Conservation (phyloP, 345 rosid genomes). For the Acer negundo region DNA sequence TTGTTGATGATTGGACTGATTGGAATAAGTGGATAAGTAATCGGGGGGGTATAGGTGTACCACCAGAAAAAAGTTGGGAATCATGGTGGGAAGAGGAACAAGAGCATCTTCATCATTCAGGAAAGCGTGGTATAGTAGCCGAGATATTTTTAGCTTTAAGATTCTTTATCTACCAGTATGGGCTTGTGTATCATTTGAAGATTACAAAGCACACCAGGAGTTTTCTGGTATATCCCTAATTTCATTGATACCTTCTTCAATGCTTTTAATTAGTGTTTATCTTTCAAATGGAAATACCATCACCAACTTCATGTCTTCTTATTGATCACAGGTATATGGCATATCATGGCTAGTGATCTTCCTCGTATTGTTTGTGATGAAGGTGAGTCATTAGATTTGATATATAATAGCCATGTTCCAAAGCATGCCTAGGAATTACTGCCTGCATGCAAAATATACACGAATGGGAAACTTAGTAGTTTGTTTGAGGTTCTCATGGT, state of each 20-base stretch:
- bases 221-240: constrained; percentile 58
- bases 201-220: constrained; percentile 52
- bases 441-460: background rate
- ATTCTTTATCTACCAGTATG: constrained; percentile 93
- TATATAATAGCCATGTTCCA: constrained; percentile 7
- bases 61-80: constrained; percentile 98
- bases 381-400: constrained; percentile 50
- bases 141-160: constrained; percentile 87
- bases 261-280: background rate
- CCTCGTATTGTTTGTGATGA: constrained; percentile 88
- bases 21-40: constrained; percentile 99
- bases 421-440: background rate
- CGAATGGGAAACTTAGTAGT: background rate
- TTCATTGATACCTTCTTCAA: background rate
- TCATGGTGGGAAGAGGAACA: constrained; percentile 99
- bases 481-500: background rate
- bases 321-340: constrained; percentile 73
- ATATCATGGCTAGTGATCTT: constrained; percentile 95
- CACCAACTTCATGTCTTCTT: background rate
- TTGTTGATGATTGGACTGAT: constrained; percentile 99
- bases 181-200: constrained; percentile 87
- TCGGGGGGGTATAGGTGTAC: constrained; percentile 96
- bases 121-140: constrained; percentile 86
- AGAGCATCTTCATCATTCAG: constrained; percentile 87
- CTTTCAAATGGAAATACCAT: background rate